Base-by-base conservation (phyloP, 176 grass and related monocot species). In the Cenchrus purpureus region DNA sequence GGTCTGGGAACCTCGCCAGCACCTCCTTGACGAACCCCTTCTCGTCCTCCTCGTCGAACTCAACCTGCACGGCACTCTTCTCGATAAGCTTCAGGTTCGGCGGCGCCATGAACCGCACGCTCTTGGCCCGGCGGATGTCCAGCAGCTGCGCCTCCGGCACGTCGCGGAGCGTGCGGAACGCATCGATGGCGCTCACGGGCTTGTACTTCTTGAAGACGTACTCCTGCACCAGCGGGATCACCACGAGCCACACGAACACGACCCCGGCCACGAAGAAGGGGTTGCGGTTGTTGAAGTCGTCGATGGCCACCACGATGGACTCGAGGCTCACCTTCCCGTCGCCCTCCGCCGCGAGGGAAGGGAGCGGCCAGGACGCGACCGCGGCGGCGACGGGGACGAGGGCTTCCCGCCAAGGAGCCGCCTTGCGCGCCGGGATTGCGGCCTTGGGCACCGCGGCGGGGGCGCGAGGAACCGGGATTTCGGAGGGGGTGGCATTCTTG, bases 261-360 rank as follows among this genome's bases (percentile, higher is more conserved):
- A 96, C 69, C 45, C 93, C 92, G 12, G 88, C 77, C 28, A 94
- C 93, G 81, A 99, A 99, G 84, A 99, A 92, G 4, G 91, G 97
- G 81, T 99, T 96, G 53, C 86, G 87, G 80, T 87, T 96, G 78
- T 96, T 94, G 86, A 96, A 99, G 88, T 94, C 94, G 65, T 96
- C 94, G 68, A 99, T 82, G 25, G 94, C 87, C 65, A 88, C 43
- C 57, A 92, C 64, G 76, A 99, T 83, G 44, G 83, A 87, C 73
- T 99, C 94, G 2, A 96, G 83, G 87, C 91, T 96, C 64, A 99
- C 91, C 87, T 92, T 99, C 79, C 90, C 89, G 22, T 90, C 88
- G 40, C 73, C 75, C 74, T 89, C 91, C 52, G 88, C 86, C 19
- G 91, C 77, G 16, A 68, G 13, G 65, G 91, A 80, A 45, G 93